Conservation (phyloP, 441 rosid genomes). For the Populus hybrid region DNA sequence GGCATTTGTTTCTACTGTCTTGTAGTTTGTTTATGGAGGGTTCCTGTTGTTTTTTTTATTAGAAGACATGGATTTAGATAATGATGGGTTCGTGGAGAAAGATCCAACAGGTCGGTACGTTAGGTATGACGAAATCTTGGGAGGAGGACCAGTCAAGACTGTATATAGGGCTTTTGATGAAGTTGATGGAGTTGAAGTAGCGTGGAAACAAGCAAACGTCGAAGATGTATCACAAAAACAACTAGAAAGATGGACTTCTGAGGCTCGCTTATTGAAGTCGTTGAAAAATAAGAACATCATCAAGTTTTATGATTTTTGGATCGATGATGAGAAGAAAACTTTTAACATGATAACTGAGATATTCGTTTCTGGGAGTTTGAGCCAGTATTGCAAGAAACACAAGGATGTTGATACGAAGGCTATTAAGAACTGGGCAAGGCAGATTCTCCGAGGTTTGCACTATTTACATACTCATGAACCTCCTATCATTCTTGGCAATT, state of each 20-base stretch:
- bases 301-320: constrained; percentile 49
- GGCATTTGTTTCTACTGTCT: neutral
- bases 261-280: constrained; percentile 9
- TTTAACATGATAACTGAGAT: constrained; percentile 56
- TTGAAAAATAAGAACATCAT: constrained; percentile 46
- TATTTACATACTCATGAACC: no score
- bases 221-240: constrained; percentile 63
- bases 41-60: neutral
- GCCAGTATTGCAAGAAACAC: constrained; percentile 56
- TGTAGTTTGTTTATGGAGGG: neutral
- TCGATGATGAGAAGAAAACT: constrained; percentile 42
- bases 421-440: constrained; percentile 63
- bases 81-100: constrained; percentile 45
- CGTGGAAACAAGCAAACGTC: constrained; percentile 68
- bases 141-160: constrained; percentile 86
- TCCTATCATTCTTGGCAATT: no score
- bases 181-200: constrained; percentile 73
- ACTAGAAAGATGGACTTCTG: constrained; percentile 35
- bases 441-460: constrained; percentile 52
- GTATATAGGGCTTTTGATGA: constrained; percentile 79
- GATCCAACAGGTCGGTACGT: constrained; percentile 66
- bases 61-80: constrained; percentile 22
- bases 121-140: constrained; percentile 70
- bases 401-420: constrained; percentile 50
- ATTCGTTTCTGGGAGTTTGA: constrained; percentile 51